Evolutionary conservation across 768 basidiomycete species (phyloP).

Genomic region (Xerocomellus chrysenteron): DNA sequence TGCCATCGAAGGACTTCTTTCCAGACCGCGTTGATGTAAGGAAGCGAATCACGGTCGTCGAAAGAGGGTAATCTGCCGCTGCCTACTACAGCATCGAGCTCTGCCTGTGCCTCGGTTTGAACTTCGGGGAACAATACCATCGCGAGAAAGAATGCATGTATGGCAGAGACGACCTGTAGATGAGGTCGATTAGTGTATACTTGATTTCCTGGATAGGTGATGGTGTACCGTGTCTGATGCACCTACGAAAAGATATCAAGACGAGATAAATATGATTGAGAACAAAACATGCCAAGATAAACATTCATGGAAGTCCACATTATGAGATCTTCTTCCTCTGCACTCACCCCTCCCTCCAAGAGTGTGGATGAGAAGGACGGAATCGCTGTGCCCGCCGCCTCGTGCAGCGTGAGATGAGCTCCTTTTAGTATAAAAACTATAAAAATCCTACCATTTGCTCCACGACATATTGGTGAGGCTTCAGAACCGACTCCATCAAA

Average conservation of each 20-base stretch:
- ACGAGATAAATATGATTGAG: neutral
- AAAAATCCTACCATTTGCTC: constrained; percentile 43
- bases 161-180: constrained; percentile 15
- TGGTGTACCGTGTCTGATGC: constrained; percentile 45
- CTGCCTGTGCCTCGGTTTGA: constrained; percentile 23
- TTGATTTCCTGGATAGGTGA: constrained; percentile 38
- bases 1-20: constrained; percentile 31
- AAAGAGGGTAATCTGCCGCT: constrained; percentile 20
- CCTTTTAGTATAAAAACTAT: neutral
- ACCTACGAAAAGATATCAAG: constrained; percentile 13
- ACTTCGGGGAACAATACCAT: constrained; percentile 26
- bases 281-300: constrained; percentile 8
- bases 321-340: constrained; percentile 20
- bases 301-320: constrained; percentile 17
- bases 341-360: constrained; percentile 8
- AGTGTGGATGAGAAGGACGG: constrained; percentile 21
- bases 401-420: neutral
- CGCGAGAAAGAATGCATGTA: constrained; percentile 25
- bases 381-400: constrained; percentile 19
- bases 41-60: constrained; percentile 22
- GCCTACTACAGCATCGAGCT: constrained; percentile 26
- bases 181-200: constrained; percentile 8
- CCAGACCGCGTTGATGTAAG: constrained; percentile 25
- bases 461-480: constrained; percentile 45
- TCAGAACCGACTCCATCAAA: constrained; percentile 39